Conservation (phyloP, 2,329 filamentous ascomycete species). For the Trichoderma lentiforme region DNA sequence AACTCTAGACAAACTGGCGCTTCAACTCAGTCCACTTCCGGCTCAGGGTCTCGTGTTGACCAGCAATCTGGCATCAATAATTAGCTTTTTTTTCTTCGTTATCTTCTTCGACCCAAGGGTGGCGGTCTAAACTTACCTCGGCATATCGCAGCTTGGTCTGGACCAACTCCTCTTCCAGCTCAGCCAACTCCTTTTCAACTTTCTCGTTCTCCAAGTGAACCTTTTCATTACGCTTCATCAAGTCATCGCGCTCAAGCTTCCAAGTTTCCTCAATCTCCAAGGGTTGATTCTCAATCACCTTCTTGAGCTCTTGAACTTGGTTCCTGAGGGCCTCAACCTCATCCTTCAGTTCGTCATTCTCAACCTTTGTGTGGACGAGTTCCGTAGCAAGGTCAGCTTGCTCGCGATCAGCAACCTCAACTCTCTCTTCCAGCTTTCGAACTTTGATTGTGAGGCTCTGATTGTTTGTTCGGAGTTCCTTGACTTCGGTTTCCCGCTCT, state of each 20-base stretch:
- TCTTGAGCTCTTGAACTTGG: constrained; percentile 80
- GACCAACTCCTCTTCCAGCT: constrained; percentile 90
- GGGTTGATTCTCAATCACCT: constrained; percentile 85
- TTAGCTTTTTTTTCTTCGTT: not conserved
- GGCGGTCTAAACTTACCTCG: constrained; percentile 65
- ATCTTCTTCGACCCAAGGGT: constrained; percentile 18
- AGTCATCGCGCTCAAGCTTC: constrained; percentile 79
- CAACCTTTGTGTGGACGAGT: constrained; percentile 85
- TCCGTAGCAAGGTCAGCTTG: constrained; percentile 90
- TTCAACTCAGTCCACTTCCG: constrained; percentile 76
- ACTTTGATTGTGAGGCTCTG: constrained; percentile 68
- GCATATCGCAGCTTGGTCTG: constrained; percentile 93
- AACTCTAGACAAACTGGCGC: constrained; percentile 49
- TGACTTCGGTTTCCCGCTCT: constrained; percentile 77
- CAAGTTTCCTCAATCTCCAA: constrained; percentile 80
- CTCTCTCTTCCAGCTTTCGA: constrained; percentile 81
- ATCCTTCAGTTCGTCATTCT: constrained; percentile 86
- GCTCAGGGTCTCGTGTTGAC: constrained; percentile 66
- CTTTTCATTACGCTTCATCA: constrained; percentile 89
- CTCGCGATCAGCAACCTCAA: constrained; percentile 84
- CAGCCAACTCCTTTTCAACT: constrained; percentile 83
- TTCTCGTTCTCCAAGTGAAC: constrained; percentile 90
- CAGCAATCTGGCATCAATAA: constrained; percentile 56
- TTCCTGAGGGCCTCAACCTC: constrained; percentile 83
- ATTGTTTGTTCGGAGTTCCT: constrained; percentile 66